phyloP scores from a whole-genome alignment of 148 eudicot genomes.

The Chenopodium berlandieri region DNA sequence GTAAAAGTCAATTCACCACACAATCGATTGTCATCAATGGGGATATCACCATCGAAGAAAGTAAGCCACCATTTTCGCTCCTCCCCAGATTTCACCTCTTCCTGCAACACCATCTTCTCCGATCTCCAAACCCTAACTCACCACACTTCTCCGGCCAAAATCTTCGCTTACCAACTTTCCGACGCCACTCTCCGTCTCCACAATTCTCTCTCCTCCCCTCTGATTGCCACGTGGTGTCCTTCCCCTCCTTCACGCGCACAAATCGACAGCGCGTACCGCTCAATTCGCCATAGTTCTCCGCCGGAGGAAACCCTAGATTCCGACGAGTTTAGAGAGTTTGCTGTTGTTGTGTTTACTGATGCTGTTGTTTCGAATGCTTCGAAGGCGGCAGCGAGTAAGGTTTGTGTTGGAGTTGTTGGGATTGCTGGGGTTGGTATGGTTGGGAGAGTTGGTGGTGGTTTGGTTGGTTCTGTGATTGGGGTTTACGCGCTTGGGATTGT shows the following conservation, averaged over 20 bases:
- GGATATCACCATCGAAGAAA: conserved; percentile 60
- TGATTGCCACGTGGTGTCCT: conserved; percentile 54
- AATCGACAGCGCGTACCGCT: conserved; percentile 46
- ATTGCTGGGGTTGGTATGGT: conserved; percentile 69
- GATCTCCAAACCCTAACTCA: conserved; percentile 44
- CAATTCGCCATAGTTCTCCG: conserved; percentile 9
- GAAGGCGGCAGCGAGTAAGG: conserved; percentile 35
- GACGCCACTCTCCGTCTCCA: conserved; percentile 59
- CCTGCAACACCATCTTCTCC: conserved; percentile 54
- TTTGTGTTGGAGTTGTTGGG: conserved; percentile 60
- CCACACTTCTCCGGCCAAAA: conserved; percentile 49
- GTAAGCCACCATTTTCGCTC: conserved; percentile 34
- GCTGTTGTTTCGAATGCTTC: conserved; percentile 48
- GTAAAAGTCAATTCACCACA: too few relatives aligned
- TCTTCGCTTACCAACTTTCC: conserved; percentile 79
- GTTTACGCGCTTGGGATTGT: conserved; percentile 73
- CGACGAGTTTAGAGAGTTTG: conserved; percentile 52
- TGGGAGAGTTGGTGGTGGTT: conserved; percentile 39
- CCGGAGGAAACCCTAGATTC: conserved; percentile 21
- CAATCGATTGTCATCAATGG: conserved; percentile 36
- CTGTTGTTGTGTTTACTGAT: conserved; percentile 44
- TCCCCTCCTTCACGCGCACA: conserved; percentile 58
- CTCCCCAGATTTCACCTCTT: conserved; percentile 56
- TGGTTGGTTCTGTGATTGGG: conserved; percentile 57
- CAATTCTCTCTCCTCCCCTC: conserved; percentile 37